These are phyloP conservation scores for Cucurbita argyrosperma DNA, from an alignment of 306 rosid genomes.

Conservation along the genomic window DNA sequence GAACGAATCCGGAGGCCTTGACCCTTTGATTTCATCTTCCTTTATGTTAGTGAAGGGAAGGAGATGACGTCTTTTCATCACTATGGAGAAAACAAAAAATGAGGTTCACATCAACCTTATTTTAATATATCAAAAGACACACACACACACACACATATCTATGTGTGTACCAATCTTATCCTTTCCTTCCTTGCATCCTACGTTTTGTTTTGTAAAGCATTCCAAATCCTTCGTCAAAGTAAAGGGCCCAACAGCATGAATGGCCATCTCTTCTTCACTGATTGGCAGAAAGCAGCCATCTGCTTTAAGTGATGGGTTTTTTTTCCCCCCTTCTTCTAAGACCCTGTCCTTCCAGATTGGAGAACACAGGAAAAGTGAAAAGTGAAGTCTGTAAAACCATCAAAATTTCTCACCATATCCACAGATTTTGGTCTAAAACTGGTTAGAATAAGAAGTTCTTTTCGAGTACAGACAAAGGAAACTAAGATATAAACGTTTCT, in stretches of 20 bases:
- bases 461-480: background rate
- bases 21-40: background rate
- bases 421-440: background rate
- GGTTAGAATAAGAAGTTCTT: background rate
- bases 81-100: background rate
- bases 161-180: background rate
- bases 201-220: slow-evolving; percentile 1
- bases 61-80: background rate
- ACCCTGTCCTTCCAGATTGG: background rate
- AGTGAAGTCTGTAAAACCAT: background rate
- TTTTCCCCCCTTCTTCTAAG: background rate
- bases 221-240: background rate
- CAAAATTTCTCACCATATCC: background rate
- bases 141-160: background rate
- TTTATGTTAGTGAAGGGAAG: background rate
- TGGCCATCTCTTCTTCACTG: background rate
- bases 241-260: slow-evolving; percentile 2
- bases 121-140: background rate
- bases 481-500: background rate
- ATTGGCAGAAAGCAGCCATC: background rate
- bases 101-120: background rate
- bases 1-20: background rate
- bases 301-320: background rate
- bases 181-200: background rate
- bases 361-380: background rate